Percentiles rank a stretch among this genome's conserved stretches.
Conservation (phyloP, 1,284 basidiomycete species). For the Clitocybe nebularis region DNA sequence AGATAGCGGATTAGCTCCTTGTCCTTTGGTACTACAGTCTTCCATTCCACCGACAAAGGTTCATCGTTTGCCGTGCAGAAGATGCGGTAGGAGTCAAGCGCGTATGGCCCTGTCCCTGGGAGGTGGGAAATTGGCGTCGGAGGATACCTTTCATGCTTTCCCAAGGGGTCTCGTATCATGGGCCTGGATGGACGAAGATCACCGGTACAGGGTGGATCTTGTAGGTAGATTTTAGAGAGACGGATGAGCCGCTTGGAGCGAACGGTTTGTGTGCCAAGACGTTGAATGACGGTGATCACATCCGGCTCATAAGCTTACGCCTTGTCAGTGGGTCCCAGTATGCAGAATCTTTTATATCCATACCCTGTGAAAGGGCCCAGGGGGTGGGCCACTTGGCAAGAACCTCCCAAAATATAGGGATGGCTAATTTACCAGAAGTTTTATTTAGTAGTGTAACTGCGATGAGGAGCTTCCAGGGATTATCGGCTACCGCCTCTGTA, state of each 20-base stretch:
- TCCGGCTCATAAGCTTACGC: constrained; percentile 30
- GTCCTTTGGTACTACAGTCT: constrained; percentile 50
- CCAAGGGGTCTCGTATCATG: neutral
- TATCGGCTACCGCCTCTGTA: constrained; percentile 41
- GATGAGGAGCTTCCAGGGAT: constrained; percentile 54
- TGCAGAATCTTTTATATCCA: neutral
- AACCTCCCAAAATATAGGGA: constrained; percentile 54
- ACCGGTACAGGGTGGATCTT: constrained; percentile 34
- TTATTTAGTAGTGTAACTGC: constrained; percentile 55
- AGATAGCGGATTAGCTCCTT: constrained; percentile 60
- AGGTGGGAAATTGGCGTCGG: constrained; percentile 47
- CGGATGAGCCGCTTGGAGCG: constrained; percentile 48
- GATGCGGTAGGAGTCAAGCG: constrained; percentile 65
- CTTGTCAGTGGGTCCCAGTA: constrained; percentile 4
- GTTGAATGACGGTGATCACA: constrained; percentile 38
- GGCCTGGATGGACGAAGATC: constrained; percentile 27
- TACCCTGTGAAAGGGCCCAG: constrained; percentile 46
- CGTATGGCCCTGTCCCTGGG: constrained; percentile 58
- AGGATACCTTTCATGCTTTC: constrained; percentile 28
- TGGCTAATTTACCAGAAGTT: constrained; percentile 46
- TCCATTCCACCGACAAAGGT: constrained; percentile 46
- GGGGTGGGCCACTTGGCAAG: constrained; percentile 51
- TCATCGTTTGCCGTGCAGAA: too few species aligned
- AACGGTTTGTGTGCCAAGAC: constrained; percentile 50
- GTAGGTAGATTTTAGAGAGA: constrained; percentile 42